Evolutionary conservation across 441 rosid genomes (phyloP), one percentile per base, ranked within the genome.

Genomic region (Erodium trifolium): DNA sequence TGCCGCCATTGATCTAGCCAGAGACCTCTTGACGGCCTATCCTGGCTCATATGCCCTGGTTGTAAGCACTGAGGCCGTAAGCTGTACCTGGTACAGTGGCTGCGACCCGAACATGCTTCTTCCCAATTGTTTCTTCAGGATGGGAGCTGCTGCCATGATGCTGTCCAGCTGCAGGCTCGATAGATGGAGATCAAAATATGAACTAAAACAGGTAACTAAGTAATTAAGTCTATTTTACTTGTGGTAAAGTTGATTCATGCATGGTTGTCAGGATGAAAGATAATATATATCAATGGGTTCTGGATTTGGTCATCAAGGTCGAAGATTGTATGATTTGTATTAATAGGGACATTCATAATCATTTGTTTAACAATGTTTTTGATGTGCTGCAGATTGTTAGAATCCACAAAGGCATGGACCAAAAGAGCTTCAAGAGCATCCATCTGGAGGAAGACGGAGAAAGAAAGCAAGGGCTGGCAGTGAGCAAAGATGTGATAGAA

Each of bases 141-240:
- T 87, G 86, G 96, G 91, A 7, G 93, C 87, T 13, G 87, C 91
- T 2, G 91, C 96, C 39, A 12, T 89, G 10, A 73, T 89, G 80
- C 90, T 87, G 51, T 89, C 93, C 8, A 85, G 85, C 67, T 23
- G 77, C 45, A 83, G 78, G 23, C 71, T 79, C 4, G 93, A 89
- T 66, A 60, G 84, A 43, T 82, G 90, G 88, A 76, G 86, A 5
- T 76, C 96, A 65, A 89, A 89, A 74, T 87, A 87, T 55, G 80
- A 85, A 71, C 84, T 89, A 55, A 83, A 73, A 72, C 87, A 84
- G 88, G 94, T 85, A 76, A 2, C 4, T 2, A 41, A 7, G 10
- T 41, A 41, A 45, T n/a, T 45, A 45, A 3, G 51, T 45, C 4
- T 11, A 12, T 13, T 37, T 37, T 37, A 37, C 43, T 23, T 23